A percentile compares a stretch with the other conserved stretches of the same genome.
Evolutionary conservation across 495 filamentous ascomycete genomes (phyloP).

Genomic region (Amphirosellinia nigrospora): DNA sequence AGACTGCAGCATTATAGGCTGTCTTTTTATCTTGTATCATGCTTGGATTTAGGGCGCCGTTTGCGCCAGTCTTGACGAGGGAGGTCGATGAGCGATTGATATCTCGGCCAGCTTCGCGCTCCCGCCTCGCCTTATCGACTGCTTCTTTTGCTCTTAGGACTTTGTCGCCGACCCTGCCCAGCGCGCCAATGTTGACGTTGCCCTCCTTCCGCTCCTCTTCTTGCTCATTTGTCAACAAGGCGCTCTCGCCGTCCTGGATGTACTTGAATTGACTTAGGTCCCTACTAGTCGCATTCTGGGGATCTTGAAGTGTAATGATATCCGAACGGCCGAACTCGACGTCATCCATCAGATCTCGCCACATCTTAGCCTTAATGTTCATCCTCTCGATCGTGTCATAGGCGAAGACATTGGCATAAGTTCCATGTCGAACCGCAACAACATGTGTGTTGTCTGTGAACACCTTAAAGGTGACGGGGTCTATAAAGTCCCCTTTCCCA

Average conservation of each 20-base stretch:
- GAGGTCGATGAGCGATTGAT: slow-evolving; percentile 55
- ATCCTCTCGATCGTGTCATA: slow-evolving; percentile 94
- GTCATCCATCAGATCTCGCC: slow-evolving; percentile 89
- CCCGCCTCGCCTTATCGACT: slow-evolving; percentile 77
- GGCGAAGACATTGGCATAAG: slow-evolving; percentile 90
- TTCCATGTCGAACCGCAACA: slow-evolving; percentile 78
- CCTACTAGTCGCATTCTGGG: slow-evolving; percentile 83
- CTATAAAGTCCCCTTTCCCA: slow-evolving; percentile 79
- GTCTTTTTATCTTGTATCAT: slow-evolving; percentile 55
- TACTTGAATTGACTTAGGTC: slow-evolving; percentile 92
- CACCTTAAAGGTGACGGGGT: slow-evolving; percentile 96
- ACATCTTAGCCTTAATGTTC: slow-evolving; percentile 98
- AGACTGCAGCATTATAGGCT: slow-evolving; percentile 83
- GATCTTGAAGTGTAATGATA: slow-evolving; percentile 96
- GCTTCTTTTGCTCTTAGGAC: slow-evolving; percentile 92
- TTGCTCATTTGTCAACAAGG: slow-evolving; percentile 61
- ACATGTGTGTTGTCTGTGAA: slow-evolving; percentile 98
- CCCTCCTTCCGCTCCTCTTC: slow-evolving; percentile 62
- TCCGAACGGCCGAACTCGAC: slow-evolving; percentile 87
- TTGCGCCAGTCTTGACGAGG: slow-evolving; percentile 48
- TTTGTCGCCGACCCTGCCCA: slow-evolving; percentile 81
- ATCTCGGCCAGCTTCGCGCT: slow-evolving; percentile 55
- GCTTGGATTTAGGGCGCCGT: slow-evolving; percentile 38
- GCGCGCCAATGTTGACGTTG: slow-evolving; percentile 74
- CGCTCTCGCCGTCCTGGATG: slow-evolving; percentile 78